Base-by-base conservation (phyloP, 2,329 filamentous ascomycete species). In the Cercospora sp. region DNA sequence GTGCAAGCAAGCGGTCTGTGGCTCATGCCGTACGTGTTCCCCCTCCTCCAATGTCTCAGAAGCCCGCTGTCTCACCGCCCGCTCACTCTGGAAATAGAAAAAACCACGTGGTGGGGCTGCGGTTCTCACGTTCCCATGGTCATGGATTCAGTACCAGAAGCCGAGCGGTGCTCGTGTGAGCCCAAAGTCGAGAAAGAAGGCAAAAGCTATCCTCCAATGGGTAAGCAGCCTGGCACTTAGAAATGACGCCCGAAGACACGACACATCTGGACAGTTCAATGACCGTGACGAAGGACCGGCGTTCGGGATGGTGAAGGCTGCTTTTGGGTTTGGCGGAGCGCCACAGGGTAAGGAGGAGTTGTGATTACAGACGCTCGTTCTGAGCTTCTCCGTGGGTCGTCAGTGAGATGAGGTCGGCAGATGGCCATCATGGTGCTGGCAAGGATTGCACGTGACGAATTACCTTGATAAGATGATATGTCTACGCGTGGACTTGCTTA, bases 201-300 rank as follows among this genome's bases (percentile, higher is more conserved):
- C 57, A 86, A 86, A 74, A 74, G 84, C 75, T 91, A 91, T 75
- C 89, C 89, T 67, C 89, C 89, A 30, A 89, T 86, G 85, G 88
- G 75, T 71, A 69, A 72, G 72, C 65, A 72, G 63, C 74, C 71
- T 58, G 70, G 63, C 28, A 43, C 32, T 16, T 67, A 32, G 37
- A 24, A 37, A 63, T 32, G n/a, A 37, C 34, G 12, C 28, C 7
- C 34, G 32, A 65, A 18, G 9, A 10, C 30, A 10, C 32, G 34
- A 26, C 37, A 43, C 26, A 62, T 3, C 30, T 53, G 58, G 58
- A 58, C 37, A 65, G 57, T 53, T 45, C 49, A 58, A 60, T 68
- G 66, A 68, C 32, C 16, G 62, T 65, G 24, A 59, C 66, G 63
- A 72, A 77, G 75, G 75, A 64, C 67, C 66, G 55, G 72, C 73